Evolutionary conservation across 129 eudicot genomes (phyloP).

Genomic region (Cynara cardunculus): DNA sequence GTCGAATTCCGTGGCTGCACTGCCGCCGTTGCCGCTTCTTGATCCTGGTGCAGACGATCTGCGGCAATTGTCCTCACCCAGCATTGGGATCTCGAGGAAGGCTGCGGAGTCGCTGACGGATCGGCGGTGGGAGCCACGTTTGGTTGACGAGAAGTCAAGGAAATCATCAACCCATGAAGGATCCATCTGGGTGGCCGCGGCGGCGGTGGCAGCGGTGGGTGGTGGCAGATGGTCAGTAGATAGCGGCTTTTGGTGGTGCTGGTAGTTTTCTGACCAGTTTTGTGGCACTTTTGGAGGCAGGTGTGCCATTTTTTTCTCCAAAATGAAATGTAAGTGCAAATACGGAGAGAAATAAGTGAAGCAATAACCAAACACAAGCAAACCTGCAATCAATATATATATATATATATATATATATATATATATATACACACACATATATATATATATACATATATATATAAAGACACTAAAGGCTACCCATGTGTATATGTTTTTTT

Average conservation of each 20-base stretch:
- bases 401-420: not conserved
- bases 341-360: conserved; percentile 10
- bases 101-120: conserved; percentile 81
- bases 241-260: conserved; percentile 50
- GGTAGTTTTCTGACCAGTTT: conserved; percentile 51
- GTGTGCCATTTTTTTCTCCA: conserved; percentile 47
- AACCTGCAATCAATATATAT: not conserved
- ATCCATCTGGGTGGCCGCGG: conserved; percentile 29
- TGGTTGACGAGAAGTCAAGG: conserved; percentile 70
- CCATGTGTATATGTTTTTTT: conserved; percentile 25
- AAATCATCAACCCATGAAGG: conserved; percentile 83
- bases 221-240: conserved; percentile 39
- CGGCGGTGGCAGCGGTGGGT: conserved; percentile 18
- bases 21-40: not conserved
- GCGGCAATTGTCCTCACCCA: conserved; percentile 29
- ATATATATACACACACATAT: too few relatives aligned
- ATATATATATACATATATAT: not conserved
- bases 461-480: conserved; percentile 16
- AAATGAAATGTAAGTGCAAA: not conserved
- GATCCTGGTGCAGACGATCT: conserved; percentile 37
- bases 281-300: conserved; percentile 88
- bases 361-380: conserved; percentile 21
- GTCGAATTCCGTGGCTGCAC: conserved; percentile 33
- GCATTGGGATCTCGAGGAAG: conserved; percentile 54
- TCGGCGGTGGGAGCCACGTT: conserved; percentile 79